Base-by-base conservation (phyloP, 352 stramenopile genomes). In the Globisporangium canariense region DNA sequence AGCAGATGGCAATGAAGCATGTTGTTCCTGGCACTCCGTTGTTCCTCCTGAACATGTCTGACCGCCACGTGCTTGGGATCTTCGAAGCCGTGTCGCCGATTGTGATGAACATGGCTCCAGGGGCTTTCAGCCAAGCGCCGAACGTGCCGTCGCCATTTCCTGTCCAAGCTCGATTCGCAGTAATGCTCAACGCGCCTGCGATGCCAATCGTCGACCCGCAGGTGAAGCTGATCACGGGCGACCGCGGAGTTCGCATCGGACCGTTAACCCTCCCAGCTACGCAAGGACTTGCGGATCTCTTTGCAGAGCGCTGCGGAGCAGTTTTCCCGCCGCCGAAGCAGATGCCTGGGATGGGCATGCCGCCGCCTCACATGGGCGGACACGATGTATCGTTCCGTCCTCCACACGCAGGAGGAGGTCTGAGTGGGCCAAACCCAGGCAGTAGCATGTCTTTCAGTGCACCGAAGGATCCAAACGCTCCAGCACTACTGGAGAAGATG, bases 41-140 rank as follows among this genome's bases (percentile, higher is more conserved):
- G 25, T 96, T 95, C 58, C 64, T 96, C 41, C 69, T 96, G 40
- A 95, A 96, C 67, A 75, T 93, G 66, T 88, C 86, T 41, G 87
- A 95, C 58, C 78, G 79, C n/a, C 86, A 95, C 40, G 49, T 96
- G 18, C 71, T 96, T 22, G 89, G 89, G 11, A 76, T 96, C 28
- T 96, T 96, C 22, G 87, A 96, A 68, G 89, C 89, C 22, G 65
- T 91, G 28, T 88, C 85, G 25, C 83, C 87, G 3, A 70, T 81
- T 7, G 75, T 93, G 8, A 41, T 77, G 46, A 93, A 95, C 66
- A 79, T 96, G 65, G 77, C 90, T n/a, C 89, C 89, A 6, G 81
- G 75, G 4, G 89, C 89, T 7, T 96, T 95, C 64, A 76, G 73
- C 2, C 75, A 81, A 13, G 78, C 71, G 1, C 76, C 79, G 13